Conservation (phyloP, 768 basidiomycete genomes). For the Cystoderma amianthinum region DNA sequence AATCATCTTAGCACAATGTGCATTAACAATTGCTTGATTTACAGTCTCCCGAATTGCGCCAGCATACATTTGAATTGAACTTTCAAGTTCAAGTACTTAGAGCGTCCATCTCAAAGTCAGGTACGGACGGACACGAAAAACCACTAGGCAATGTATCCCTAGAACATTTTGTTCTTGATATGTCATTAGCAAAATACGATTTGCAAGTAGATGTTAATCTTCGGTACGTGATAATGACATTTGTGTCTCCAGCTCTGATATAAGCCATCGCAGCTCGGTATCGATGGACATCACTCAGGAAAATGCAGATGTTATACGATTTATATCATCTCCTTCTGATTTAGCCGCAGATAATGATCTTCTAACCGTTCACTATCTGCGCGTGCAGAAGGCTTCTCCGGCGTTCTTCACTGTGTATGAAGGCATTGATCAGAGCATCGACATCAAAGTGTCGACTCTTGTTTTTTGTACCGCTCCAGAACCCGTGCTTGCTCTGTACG, state of each 20-base stretch:
- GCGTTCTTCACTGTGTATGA: constrained; percentile 77
- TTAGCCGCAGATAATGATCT: constrained; percentile 51
- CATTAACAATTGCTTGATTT: too few relatives aligned
- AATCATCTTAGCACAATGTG: neutral
- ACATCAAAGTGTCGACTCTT: constrained; percentile 85
- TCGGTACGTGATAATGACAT: constrained; percentile 50
- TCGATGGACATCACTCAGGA: constrained; percentile 68
- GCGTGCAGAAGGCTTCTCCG: constrained; percentile 80
- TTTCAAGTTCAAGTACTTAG: constrained; percentile 84
- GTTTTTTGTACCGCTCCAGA: constrained; percentile 85
- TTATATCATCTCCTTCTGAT: constrained; percentile 57
- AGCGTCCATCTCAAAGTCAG: constrained; percentile 71
- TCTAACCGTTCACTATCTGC: constrained; percentile 69
- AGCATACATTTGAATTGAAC: constrained; percentile 71
- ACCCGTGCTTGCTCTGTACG: constrained; percentile 85
- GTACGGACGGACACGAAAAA: constrained; percentile 54
- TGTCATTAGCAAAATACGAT: constrained; percentile 75
- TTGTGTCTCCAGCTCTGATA: too few relatives aligned
- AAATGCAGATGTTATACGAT: constrained; percentile 42
- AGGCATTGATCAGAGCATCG: constrained; percentile 82
- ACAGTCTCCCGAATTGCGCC: constrained; percentile 38
- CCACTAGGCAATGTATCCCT: constrained; percentile 75
- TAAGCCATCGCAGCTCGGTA: constrained; percentile 69
- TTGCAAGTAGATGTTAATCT: constrained; percentile 83
- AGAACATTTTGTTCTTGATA: constrained; percentile 68